Conservation (phyloP, 306 rosid genomes). For the Lotus japonicus region DNA sequence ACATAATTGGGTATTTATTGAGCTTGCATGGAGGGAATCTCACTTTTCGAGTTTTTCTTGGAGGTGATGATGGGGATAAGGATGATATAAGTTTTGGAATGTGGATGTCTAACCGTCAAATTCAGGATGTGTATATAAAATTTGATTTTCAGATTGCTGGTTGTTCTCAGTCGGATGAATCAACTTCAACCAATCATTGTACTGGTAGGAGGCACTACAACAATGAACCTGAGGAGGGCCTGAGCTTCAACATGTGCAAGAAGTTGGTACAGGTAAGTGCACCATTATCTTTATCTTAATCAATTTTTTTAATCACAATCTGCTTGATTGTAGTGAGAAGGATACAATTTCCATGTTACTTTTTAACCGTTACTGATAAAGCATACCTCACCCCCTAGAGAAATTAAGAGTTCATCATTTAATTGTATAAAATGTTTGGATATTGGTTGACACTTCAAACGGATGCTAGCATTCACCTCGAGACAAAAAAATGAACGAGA, state of each 20-base stretch:
- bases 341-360: background rate
- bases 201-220: conserved; percentile 29
- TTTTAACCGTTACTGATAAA: background rate
- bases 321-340: background rate
- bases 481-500: no score
- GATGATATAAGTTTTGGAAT: conserved; percentile 33
- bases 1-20: conserved; percentile 58
- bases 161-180: conserved; percentile 31
- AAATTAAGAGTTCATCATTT: background rate
- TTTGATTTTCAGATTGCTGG: conserved; percentile 52
- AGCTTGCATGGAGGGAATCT: conserved; percentile 37
- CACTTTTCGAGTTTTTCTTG: conserved; percentile 37
- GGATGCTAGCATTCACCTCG: no score
- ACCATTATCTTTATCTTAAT: background rate
- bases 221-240: conserved; percentile 42
- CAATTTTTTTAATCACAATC: background rate
- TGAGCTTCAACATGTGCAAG: conserved; percentile 67
- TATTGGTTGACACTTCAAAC: no score
- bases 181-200: conserved; percentile 23
- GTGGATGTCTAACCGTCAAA: conserved; percentile 44
- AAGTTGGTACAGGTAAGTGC: conserved; percentile 55
- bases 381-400: background rate
- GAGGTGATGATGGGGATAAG: conserved; percentile 31
- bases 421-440: background rate
- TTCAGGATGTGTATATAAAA: conserved; percentile 38